These are phyloP conservation scores for Onygenales sp. DNA, from an alignment of 2,329 filamentous ascomycete species.

Conservation along the genomic window DNA sequence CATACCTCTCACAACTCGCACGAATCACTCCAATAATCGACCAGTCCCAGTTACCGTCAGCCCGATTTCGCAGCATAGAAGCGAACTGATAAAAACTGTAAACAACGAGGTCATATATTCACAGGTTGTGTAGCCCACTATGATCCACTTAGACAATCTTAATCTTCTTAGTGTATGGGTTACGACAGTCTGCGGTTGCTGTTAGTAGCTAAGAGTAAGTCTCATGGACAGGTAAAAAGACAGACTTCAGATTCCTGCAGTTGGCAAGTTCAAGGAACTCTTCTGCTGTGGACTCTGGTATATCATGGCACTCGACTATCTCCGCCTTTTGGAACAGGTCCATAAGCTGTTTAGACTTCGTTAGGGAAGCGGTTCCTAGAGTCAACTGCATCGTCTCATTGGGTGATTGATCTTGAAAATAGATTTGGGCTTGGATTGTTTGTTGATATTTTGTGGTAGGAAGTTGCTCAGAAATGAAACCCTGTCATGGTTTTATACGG, in stretches of 20 bases:
- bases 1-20: not conserved
- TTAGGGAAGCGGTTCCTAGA: not conserved
- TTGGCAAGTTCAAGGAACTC: conserved; percentile 1
- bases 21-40: not conserved
- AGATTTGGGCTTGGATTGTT: not conserved
- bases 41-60: not conserved
- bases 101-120: not conserved
- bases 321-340: not conserved
- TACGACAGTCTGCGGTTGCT: not conserved
- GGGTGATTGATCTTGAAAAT: not conserved
- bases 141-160: not conserved
- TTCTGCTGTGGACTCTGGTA: not conserved
- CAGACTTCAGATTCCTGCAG: not conserved
- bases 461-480: too few relatives aligned
- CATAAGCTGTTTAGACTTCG: not conserved
- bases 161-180: not conserved
- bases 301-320: not conserved
- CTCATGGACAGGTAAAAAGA: not conserved
- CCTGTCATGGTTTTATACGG: too few relatives aligned
- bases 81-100: not conserved
- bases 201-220: not conserved
- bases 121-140: not conserved
- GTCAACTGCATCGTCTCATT: not conserved
- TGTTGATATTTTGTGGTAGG: not conserved
- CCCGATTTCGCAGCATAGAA: not conserved